Conservation (phyloP, 129 eudicot genomes). For the Saussurea involucrata region DNA sequence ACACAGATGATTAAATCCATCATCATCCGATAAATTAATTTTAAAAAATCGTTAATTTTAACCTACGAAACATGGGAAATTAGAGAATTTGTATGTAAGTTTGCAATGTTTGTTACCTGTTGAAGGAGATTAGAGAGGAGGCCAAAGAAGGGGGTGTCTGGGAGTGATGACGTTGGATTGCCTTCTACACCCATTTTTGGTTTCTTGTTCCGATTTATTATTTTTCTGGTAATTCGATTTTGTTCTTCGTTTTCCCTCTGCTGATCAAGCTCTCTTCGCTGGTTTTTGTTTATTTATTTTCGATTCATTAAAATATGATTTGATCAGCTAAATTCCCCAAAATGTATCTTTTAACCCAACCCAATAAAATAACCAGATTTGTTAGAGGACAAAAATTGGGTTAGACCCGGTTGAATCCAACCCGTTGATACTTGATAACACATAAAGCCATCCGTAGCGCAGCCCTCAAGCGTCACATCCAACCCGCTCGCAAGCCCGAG, state of each 20-base stretch:
- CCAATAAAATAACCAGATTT: not conserved
- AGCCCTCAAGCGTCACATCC: no score
- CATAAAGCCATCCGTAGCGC: no score
- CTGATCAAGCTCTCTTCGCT: not conserved
- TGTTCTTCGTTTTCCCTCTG: not conserved
- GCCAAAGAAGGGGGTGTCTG: slow-evolving; percentile 70
- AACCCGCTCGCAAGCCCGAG: no score
- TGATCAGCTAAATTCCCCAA: not conserved
- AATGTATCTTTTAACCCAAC: not conserved
- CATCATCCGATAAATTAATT: not conserved
- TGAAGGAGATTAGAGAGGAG: slow-evolving; percentile 72
- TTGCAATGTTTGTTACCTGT: slow-evolving; percentile 33
- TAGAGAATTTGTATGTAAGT: not conserved
- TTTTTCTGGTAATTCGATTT: not conserved
- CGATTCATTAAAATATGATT: not conserved
- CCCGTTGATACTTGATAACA: no score
- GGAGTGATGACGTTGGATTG: slow-evolving; percentile 27
- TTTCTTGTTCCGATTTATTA: not conserved
- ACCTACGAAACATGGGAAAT: not conserved
- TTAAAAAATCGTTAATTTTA: not conserved
- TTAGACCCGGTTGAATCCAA: no score
- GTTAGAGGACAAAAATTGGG: not conserved
- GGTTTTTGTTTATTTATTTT: not conserved
- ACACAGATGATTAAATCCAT: slow-evolving; percentile 6
- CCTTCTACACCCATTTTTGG: slow-evolving; percentile 42